phyloP scores from a whole-genome alignment of 768 basidiomycete genomes.

The Termitomyces sp. region DNA sequence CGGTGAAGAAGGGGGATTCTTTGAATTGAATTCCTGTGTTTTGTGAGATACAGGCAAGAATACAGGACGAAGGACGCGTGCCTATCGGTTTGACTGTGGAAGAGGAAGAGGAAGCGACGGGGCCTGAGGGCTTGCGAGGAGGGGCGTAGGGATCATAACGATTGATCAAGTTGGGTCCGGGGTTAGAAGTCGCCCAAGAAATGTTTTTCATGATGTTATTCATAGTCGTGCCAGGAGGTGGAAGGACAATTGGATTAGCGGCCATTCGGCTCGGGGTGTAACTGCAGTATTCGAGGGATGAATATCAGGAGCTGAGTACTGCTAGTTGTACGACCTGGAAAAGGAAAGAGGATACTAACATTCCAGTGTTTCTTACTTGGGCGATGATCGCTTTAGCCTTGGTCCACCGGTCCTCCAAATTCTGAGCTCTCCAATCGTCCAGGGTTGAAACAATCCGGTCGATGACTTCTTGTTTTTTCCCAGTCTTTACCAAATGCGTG shows the following conservation, averaged over 20 bases:
- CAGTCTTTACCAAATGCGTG: conserved; percentile 65
- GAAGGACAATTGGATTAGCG: conserved; percentile 14
- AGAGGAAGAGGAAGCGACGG: conserved; percentile 31
- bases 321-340: neutral
- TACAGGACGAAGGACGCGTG: conserved; percentile 11
- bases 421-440: conserved; percentile 55
- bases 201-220: conserved; percentile 25
- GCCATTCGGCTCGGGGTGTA: conserved; percentile 17
- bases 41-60: conserved; percentile 3
- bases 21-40: conserved; percentile 68
- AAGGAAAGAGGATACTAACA: conserved; percentile 43
- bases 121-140: conserved; percentile 40
- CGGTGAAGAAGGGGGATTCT: conserved; percentile 70
- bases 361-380: conserved; percentile 62
- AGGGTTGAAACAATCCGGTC: conserved; percentile 63
- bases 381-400: conserved; percentile 64
- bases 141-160: conserved; percentile 70
- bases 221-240: conserved; percentile 17
- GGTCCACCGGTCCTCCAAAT: conserved; percentile 61
- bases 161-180: conserved; percentile 30
- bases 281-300: neutral
- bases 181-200: conserved; percentile 23
- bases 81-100: conserved; percentile 28
- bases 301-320: neutral
- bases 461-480: conserved; percentile 86